These are phyloP conservation scores for Drechslerella coelobrocha DNA, from an alignment of 2,329 filamentous ascomycete species.

Conservation along the genomic window DNA sequence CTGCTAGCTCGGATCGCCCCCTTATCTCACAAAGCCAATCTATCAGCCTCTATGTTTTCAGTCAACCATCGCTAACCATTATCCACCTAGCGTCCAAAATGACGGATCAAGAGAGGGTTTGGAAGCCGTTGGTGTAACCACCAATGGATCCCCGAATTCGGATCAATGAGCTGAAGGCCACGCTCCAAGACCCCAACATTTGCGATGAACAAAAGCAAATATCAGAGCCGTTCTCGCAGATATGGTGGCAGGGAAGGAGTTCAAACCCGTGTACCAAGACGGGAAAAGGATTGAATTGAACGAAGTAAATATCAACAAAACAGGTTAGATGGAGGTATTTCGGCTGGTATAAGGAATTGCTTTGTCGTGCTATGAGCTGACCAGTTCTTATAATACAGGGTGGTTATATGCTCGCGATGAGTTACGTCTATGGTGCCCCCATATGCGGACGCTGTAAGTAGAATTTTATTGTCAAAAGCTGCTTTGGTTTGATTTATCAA, in stretches of 20 bases:
- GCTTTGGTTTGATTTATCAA: too few relatives aligned
- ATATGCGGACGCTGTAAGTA: too few relatives aligned
- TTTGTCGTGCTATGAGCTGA: not conserved
- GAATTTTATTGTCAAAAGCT: too few relatives aligned
- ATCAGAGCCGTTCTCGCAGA: constrained; percentile 12
- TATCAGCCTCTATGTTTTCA: too few relatives aligned
- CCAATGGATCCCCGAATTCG: constrained; percentile 13
- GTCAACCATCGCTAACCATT: too few relatives aligned
- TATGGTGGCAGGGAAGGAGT: not conserved
- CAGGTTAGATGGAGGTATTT: constrained; percentile 9
- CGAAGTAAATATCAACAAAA: not conserved
- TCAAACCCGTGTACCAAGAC: not conserved
- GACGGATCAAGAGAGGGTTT: constrained; percentile 5
- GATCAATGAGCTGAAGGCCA: constrained; percentile 8
- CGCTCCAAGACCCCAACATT: not conserved
- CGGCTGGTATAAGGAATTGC: not conserved
- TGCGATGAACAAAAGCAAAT: constrained; percentile 8
- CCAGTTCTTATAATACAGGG: not conserved
- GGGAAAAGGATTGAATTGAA: constrained; percentile 1
- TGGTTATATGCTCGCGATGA: not conserved
- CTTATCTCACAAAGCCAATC: too few relatives aligned
- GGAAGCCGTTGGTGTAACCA: constrained; percentile 3
- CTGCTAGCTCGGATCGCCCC: too few relatives aligned
- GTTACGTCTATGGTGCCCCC: not conserved
- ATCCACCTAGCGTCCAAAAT: constrained; percentile 5